Evolutionary conservation across 2,329 filamentous ascomycete genomes (phyloP), one percentile per base, ranked within the genome.

Genomic region (Sporothrix pallida): DNA sequence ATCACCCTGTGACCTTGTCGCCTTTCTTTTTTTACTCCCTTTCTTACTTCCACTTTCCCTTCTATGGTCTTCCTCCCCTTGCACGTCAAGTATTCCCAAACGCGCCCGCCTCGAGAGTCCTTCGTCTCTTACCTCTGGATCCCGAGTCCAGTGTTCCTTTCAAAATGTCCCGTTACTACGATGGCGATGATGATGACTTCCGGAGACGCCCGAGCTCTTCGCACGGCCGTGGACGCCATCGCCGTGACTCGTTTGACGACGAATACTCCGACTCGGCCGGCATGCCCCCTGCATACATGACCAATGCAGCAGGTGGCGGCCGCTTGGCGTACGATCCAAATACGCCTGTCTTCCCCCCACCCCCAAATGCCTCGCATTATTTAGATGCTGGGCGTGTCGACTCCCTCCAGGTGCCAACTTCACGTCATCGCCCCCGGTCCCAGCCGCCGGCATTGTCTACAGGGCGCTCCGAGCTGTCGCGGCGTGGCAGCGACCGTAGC

Each of bases 281-380:
- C 48, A 23, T 71, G 12, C 58, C 67, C 1, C 56, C 72, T 48
- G n/a, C 72, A 9, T 76, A 75, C 31, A 74, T 73, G 72, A 73
- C 74, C 10, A 37, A 67, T 1, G 72, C 70, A 2, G 44, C 23
- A 5, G 60, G 42, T 44, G 52, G 31, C 8, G 60, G 65, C 2
- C 70, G 42, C 8, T 50, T 74, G 7, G 60, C 73, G 2, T 84
- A 84, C 72, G 84, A 87, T 58, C 85, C 85, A 73, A 83, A 86
- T 74, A 84, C 20, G n/a, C 71, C 71, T 20, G n/a, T 26, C 5
- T 68, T 72, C 12, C 79, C 48, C 75, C 78, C 8, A 74, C 71
- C 77, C n/a, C 71, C 78, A 60, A 75, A 72, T 23, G 74, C 70
- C 0, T 74, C 76, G 31, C 0, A 56, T 72, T 37, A 37, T 20